A percentile compares a stretch with the other conserved stretches of the same genome.
Evolutionary conservation across 139 green algal genomes (phyloP).

Genomic region (Nannochloris sp.): DNA sequence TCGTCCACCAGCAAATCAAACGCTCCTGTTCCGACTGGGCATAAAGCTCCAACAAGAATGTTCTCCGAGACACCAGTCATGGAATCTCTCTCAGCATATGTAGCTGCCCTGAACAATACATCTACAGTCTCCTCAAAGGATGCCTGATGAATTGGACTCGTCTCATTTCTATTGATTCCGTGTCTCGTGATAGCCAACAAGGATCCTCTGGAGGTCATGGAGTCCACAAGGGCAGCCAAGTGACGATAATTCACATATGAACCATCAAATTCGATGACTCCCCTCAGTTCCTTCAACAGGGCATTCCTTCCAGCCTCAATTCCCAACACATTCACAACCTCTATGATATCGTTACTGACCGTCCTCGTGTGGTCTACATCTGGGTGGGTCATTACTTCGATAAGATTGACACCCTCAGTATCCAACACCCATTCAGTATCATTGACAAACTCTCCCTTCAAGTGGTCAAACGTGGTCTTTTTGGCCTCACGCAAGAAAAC

Average conservation of each 20-base stretch:
- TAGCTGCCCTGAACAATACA: constrained; percentile 82
- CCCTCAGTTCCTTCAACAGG: constrained; percentile 87
- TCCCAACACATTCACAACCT: constrained; percentile 90
- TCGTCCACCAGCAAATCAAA: constrained; percentile 95
- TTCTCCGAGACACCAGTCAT: constrained; percentile 87
- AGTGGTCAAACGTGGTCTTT: constrained; percentile 34
- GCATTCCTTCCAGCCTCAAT: constrained; percentile 87
- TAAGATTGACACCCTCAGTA: constrained; percentile 92
- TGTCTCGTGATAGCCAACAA: constrained; percentile 98
- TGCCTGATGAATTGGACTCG: constrained; percentile 82
- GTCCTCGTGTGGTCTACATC: constrained; percentile 85
- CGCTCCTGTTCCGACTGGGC: constrained; percentile 78
- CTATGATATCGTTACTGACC: constrained; percentile 82
- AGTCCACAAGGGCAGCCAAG: constrained; percentile 81
- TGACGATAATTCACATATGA: constrained; percentile 98
- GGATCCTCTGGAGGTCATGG: constrained; percentile 84
- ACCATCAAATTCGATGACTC: constrained; percentile 98
- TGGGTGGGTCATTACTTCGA: constrained; percentile 81
- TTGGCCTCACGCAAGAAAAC: constrained; percentile 88
- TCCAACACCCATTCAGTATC: constrained; percentile 94
- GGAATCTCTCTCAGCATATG: constrained; percentile 64
- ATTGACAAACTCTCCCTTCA: constrained; percentile 37
- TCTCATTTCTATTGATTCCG: constrained; percentile 95
- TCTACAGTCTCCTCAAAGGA: constrained; percentile 99
- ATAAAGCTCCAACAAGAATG: constrained; percentile 92